Conservation (phyloP, 257 asterid genomes). For the Linaria vulgaris region DNA sequence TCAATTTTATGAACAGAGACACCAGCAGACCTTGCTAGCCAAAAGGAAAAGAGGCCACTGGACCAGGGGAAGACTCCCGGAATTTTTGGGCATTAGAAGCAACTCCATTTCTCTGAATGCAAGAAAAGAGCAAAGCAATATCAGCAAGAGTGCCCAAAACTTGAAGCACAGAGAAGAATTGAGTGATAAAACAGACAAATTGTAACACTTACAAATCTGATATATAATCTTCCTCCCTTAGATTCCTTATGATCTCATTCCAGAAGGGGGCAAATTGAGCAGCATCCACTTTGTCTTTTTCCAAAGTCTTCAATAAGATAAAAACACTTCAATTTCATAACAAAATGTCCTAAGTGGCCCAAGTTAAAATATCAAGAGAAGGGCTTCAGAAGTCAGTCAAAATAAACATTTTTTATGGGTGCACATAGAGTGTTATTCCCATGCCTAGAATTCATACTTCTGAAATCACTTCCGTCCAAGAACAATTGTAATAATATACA, state of each 20-base stretch:
- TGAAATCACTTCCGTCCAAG: background rate
- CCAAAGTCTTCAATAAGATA: conserved; percentile 51
- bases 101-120: conserved; percentile 81
- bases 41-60: conserved; percentile 99
- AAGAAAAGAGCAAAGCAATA: conserved; percentile 24
- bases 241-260: conserved; percentile 84
- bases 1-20: conserved; percentile 18
- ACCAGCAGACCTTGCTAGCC: conserved; percentile 79
- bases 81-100: conserved; percentile 88
- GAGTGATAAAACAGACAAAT: conserved; percentile 22
- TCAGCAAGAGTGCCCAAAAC: conserved; percentile 18
- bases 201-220: conserved; percentile 62
- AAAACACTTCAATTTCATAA: conserved; percentile 24
- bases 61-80: conserved; percentile 62
- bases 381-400: conserved; percentile 6
- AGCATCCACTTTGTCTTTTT: conserved; percentile 70
- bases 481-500: background rate
- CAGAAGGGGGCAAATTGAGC: conserved; percentile 93
- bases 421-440: background rate
- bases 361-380: background rate
- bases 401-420: background rate
- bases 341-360: conserved; percentile 16
- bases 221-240: conserved; percentile 93
- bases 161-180: conserved; percentile 7
- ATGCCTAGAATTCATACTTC: background rate